Percentiles rank a stretch among this genome's conserved stretches.
Evolutionary conservation across 176 grass and related monocot genomes (phyloP).

Genomic region (Chrysopogon serrulatus): DNA sequence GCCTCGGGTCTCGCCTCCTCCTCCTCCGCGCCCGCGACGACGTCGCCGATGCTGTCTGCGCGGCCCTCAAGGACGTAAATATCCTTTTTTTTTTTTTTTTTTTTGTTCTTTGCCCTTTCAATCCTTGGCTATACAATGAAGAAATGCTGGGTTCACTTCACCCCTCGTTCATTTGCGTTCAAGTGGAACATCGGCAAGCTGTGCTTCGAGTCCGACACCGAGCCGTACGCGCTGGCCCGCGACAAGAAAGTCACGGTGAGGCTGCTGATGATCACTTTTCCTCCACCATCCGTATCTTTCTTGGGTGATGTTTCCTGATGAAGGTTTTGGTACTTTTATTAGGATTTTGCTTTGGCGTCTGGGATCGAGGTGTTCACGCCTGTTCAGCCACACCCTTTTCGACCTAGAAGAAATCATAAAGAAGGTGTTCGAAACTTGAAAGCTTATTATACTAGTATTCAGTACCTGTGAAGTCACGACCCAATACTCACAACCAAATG

Average conservation of each 20-base stretch:
- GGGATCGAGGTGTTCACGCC: slow-evolving; percentile 70
- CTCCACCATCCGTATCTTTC: not conserved
- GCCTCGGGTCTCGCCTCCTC: slow-evolving; percentile 69
- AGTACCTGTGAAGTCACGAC: not conserved
- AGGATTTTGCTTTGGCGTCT: slow-evolving; percentile 68
- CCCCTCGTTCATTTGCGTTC: slow-evolving; percentile 9
- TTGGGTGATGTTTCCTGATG: not conserved
- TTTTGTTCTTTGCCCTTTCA: not conserved
- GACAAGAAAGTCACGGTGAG: slow-evolving; percentile 75
- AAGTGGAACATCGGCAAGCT: slow-evolving; percentile 89
- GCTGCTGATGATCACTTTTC: not conserved
- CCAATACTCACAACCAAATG: not conserved
- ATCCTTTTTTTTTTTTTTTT: not conserved
- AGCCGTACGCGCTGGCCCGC: slow-evolving; percentile 61
- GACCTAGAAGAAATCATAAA: slow-evolving; percentile 60
- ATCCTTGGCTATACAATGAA: not conserved
- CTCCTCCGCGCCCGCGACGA: slow-evolving; percentile 61
- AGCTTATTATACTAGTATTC: not conserved
- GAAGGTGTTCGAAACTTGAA: slow-evolving; percentile 35
- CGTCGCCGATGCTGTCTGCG: slow-evolving; percentile 51
- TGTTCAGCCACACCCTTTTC: slow-evolving; percentile 82
- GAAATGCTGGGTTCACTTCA: not conserved
- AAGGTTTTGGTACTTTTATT: slow-evolving; percentile 16
- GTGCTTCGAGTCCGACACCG: slow-evolving; percentile 84
- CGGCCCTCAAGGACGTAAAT: slow-evolving; percentile 68